phyloP scores from a whole-genome alignment of 306 rosid species.

The Glycine tomentella region DNA sequence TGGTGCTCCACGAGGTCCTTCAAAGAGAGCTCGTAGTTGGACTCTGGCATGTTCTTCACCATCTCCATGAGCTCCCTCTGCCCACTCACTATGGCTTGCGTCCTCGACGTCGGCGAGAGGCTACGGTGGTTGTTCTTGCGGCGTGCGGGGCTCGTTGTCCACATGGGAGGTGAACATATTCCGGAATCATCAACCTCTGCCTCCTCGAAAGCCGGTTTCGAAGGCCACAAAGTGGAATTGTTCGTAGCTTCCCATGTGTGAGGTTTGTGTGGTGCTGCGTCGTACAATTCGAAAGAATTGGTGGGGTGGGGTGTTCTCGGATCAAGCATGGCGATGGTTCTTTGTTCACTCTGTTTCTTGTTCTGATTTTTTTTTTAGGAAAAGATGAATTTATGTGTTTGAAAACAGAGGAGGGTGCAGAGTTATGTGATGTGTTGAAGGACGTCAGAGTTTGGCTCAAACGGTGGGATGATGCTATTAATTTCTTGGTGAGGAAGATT shows the following conservation, averaged over 20 bases:
- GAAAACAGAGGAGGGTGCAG: conserved; percentile 34
- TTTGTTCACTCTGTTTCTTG: background rate
- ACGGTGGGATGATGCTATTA: conserved; percentile 8
- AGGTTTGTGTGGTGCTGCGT: conserved; percentile 29
- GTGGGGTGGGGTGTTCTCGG: conserved; percentile 49
- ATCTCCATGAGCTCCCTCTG: conserved; percentile 92
- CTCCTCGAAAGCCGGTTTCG: conserved; percentile 7
- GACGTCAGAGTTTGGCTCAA: conserved; percentile 39
- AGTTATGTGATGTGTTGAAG: conserved; percentile 40
- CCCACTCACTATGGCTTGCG: conserved; percentile 78
- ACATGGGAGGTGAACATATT: conserved; percentile 66
- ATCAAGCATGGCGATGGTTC: conserved; percentile 52
- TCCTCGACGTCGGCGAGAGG: conserved; percentile 71
- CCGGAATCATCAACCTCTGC: conserved; percentile 51
- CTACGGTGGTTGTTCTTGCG: conserved; percentile 48
- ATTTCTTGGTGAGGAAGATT: conserved; percentile 47
- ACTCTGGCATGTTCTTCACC: conserved; percentile 88
- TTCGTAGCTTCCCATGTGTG: conserved; percentile 47
- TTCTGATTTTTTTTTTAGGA: background rate
- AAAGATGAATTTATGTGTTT: conserved; percentile 2
- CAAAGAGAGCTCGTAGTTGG: conserved; percentile 83
- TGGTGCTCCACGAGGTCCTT: conserved; percentile 83
- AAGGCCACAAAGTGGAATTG: conserved; percentile 48
- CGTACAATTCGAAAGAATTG: conserved; percentile 45
- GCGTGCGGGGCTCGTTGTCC: conserved; percentile 58